Base-by-base conservation (phyloP, 345 rosid genomes). In the Streptanthus diversifolius region DNA sequence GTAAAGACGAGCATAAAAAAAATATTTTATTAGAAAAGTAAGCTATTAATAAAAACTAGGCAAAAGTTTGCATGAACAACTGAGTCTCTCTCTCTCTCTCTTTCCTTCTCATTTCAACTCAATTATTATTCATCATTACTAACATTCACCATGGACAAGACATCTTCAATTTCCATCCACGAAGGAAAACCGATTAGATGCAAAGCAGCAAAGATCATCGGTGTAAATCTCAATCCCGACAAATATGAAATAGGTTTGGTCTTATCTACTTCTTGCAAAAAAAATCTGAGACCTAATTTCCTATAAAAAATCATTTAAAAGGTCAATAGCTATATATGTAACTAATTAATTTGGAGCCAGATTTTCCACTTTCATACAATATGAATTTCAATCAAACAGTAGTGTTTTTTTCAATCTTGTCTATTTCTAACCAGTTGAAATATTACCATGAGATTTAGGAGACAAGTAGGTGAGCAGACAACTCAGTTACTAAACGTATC, bases 191-290 rank as follows among this genome's bases (percentile, higher is more conserved):
- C 79, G 44, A 83, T 89, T 40, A 65, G 65, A 84, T 85, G 92
- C 90, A 84, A 78, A 89, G 95, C 92, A 17, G 79, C 89, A 1
- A 83, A 67, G 69, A 86, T 91, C 17, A 75, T 91, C 4, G 95
- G 95, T 17, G 87, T 87, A 15, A 92, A 91, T 75, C 61, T 85
- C 75, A 88, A 88, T 80, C 80, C 88, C 0, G 83, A 81, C 33
- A 90, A 90, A 64, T 82, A 73, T 67, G 86, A 90, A 73, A 48
- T 80, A 29, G 92, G 92, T 5, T 3, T 13, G 40, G 11, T 30
- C n/a, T 37, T 1, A 37, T 33, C 5, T n/a, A 49, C n/a, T 2
- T 52, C 10, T 48, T 37, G 32, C 22, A 30, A 33, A 33, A 33
- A 7, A 33, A 7, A 33, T 18, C 1, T 47, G 10, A n/a, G 29